These are phyloP conservation scores for Bathelium albidoporum DNA, from an alignment of 495 filamentous ascomycete genomes.

Conservation along the genomic window DNA sequence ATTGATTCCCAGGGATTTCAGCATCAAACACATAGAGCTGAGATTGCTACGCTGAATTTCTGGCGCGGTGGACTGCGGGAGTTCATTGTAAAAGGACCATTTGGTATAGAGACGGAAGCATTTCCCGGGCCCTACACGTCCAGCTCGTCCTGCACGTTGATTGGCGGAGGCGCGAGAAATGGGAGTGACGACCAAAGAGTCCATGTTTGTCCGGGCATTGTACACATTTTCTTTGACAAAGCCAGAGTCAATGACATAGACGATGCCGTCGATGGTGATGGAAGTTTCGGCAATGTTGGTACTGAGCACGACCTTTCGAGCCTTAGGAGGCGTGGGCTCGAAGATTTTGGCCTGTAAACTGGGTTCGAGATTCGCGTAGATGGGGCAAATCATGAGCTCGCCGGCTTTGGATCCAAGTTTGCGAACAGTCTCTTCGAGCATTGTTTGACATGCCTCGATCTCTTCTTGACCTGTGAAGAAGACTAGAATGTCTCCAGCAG, in stretches of 20 bases:
- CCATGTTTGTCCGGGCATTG: conserved; percentile 86
- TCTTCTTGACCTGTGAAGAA: conserved; percentile 93
- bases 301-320: conserved; percentile 82
- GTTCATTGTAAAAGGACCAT: conserved; percentile 87
- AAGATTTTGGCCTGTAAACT: conserved; percentile 93
- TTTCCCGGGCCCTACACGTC: conserved; percentile 86
- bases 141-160: conserved; percentile 83
- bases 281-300: conserved; percentile 97
- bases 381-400: conserved; percentile 63
- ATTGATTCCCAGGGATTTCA: conserved; percentile 89
- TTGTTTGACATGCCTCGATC: conserved; percentile 71
- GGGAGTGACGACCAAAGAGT: conserved; percentile 79
- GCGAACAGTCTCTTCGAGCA: conserved; percentile 66
- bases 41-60: conserved; percentile 92
- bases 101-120: conserved; percentile 94
- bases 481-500: conserved; percentile 76
- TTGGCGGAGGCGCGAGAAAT: conserved; percentile 92
- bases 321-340: conserved; percentile 72
- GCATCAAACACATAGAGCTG: conserved; percentile 68
- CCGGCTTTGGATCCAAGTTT: conserved; percentile 61
- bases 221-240: conserved; percentile 96
- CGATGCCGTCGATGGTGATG: conserved; percentile 86
- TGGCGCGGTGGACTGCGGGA: conserved; percentile 85
- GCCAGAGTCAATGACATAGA: conserved; percentile 86
- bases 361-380: conserved; percentile 80